Evolutionary conservation across 768 basidiomycete species (phyloP).

Genomic region (Suillus lakei): DNA sequence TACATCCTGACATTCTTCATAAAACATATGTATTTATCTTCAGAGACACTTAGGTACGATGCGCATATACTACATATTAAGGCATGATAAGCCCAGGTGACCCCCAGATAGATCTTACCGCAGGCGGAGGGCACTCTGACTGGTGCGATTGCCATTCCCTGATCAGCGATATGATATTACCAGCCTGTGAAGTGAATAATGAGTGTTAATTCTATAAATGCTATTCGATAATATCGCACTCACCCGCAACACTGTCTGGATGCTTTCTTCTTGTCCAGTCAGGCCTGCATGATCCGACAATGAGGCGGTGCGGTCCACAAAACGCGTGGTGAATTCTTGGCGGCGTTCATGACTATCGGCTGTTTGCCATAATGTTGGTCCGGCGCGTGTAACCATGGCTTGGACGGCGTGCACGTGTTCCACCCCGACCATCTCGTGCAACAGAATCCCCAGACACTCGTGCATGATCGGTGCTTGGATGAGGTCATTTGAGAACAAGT

Average conservation of each 20-base stretch:
- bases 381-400: constrained; percentile 24
- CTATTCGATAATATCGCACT: background rate
- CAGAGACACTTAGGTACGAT: background rate
- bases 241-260: background rate
- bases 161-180: constrained; percentile 6
- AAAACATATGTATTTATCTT: background rate
- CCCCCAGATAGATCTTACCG: constrained; percentile 8
- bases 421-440: constrained; percentile 28
- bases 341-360: constrained; percentile 8
- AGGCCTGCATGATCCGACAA: constrained; percentile 9
- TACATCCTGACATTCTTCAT: background rate
- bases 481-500: constrained; percentile 29
- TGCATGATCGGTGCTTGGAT: constrained; percentile 16
- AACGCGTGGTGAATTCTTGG: constrained; percentile 10
- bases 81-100: background rate
- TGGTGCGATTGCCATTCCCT: constrained; percentile 6
- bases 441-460: constrained; percentile 27
- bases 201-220: background rate
- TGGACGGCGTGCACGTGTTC: constrained; percentile 33
- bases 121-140: background rate
- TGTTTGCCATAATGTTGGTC: constrained; percentile 28
- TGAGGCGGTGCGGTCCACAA: constrained; percentile 7
- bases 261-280: constrained; percentile 5
- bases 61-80: background rate
- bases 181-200: background rate